Evolutionary conservation across 192 early-diverging fungal genomes (phyloP).

Genomic region (Coemansia sp.): DNA sequence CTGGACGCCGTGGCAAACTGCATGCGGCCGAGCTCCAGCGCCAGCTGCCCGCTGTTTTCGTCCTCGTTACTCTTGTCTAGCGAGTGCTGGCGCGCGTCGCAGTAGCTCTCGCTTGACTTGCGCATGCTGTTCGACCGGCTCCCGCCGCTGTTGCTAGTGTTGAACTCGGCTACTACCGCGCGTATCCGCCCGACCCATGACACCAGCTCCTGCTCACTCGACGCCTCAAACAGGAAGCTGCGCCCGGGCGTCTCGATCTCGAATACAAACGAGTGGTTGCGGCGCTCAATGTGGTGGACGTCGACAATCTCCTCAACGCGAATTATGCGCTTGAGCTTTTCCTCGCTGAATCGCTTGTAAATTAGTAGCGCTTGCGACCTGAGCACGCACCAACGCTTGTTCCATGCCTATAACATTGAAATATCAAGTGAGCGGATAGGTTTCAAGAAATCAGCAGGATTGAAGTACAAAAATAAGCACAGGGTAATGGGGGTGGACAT

Average conservation of each 20-base stretch:
- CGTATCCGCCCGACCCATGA: conserved; percentile 32
- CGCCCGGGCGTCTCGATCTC: conserved; percentile 35
- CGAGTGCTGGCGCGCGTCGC: conserved; percentile 11
- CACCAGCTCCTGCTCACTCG: conserved; percentile 45
- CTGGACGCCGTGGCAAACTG: conserved; percentile 25
- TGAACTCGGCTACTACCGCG: conserved; percentile 18
- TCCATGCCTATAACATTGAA: conserved; percentile 32
- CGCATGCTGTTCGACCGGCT: conserved; percentile 8
- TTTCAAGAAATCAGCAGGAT: background rate
- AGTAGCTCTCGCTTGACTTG: conserved; percentile 14
- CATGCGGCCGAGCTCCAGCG: background rate
- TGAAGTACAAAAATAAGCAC: background rate
- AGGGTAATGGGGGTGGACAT: too few species aligned
- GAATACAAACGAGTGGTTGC: conserved; percentile 47
- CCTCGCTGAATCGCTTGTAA: conserved; percentile 42
- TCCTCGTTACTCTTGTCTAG: conserved; percentile 3
- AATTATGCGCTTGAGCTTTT: conserved; percentile 47
- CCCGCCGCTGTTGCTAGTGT: conserved; percentile 13
- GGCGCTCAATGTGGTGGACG: conserved; percentile 24
- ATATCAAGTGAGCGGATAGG: background rate
- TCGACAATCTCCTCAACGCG: conserved; percentile 46
- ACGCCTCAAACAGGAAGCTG: conserved; percentile 48
- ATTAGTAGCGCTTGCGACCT: conserved; percentile 46
- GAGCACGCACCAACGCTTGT: conserved; percentile 52
- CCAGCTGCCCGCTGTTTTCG: background rate